phyloP scores from a whole-genome alignment of 805 yeast species.

The Saccharomyces eubayanus region DNA sequence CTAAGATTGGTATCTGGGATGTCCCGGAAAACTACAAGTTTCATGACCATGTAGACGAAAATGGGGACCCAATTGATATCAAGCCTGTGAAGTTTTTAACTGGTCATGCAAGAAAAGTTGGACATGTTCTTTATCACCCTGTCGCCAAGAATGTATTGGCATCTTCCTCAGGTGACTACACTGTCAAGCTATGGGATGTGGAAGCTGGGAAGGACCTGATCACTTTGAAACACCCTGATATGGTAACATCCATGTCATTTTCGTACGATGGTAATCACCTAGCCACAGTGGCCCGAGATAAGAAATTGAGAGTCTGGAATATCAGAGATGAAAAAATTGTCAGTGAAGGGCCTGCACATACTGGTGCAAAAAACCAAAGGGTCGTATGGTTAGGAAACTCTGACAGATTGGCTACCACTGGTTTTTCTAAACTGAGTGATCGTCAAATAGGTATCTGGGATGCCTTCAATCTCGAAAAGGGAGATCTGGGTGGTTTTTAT shows the following conservation, averaged over 20 bases:
- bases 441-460: slow-evolving; percentile 97
- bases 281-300: slow-evolving; percentile 88
- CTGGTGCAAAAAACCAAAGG: slow-evolving; percentile 87
- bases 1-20: slow-evolving; percentile 76
- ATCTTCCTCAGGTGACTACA: slow-evolving; percentile 81
- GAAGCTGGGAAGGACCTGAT: slow-evolving; percentile 61
- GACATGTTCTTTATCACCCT: slow-evolving; percentile 86
- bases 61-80: slow-evolving; percentile 58
- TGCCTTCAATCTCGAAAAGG: slow-evolving; percentile 57
- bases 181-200: slow-evolving; percentile 86
- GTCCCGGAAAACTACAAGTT: slow-evolving; percentile 78
- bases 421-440: slow-evolving; percentile 85
- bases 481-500: slow-evolving; percentile 85
- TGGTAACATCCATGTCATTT: slow-evolving; percentile 88
- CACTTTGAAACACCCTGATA: slow-evolving; percentile 78
- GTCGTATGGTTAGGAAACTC: slow-evolving; percentile 85
- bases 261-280: slow-evolving; percentile 80
- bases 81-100: slow-evolving; percentile 59
- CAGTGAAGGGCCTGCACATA: slow-evolving; percentile 81
- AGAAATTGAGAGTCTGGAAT: slow-evolving; percentile 87
- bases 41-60: slow-evolving; percentile 45
- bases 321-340: slow-evolving; percentile 63
- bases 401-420: slow-evolving; percentile 84
- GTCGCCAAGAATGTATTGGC: slow-evolving; percentile 80
- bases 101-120: slow-evolving; percentile 93